These are phyloP conservation scores for Nicotiana benthamiana DNA, from an alignment of 257 asterid genomes.

Conservation along the genomic window DNA sequence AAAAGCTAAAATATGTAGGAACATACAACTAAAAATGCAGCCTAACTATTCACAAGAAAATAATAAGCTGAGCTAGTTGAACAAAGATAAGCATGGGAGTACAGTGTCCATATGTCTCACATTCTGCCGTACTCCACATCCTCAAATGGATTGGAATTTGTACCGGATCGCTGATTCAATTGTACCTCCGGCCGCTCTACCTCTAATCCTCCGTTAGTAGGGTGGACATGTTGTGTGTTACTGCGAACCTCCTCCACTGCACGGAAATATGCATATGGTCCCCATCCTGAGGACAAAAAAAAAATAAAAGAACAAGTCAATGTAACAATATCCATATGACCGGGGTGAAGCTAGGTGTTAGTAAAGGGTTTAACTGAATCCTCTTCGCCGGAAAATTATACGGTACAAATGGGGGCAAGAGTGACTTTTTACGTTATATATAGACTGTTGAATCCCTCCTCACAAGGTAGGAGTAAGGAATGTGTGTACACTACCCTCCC, in stretches of 20 bases:
- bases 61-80: not conserved
- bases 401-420: no score
- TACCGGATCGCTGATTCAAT: not conserved
- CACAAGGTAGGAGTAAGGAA: no score
- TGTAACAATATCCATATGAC: no score
- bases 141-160: not conserved
- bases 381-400: no score
- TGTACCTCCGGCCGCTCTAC: slow-evolving; percentile 10
- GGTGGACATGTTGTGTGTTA: slow-evolving; percentile 6
- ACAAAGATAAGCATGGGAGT: not conserved
- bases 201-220: slow-evolving; percentile 13
- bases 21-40: not conserved
- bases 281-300: slow-evolving; percentile 49
- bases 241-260: slow-evolving; percentile 58
- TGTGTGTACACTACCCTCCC: no score
- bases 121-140: slow-evolving; percentile 27
- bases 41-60: slow-evolving; percentile 3
- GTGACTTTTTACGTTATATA: no score
- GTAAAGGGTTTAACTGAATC: no score
- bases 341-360: no score
- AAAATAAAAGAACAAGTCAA: not conserved
- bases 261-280: slow-evolving; percentile 66
- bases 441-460: no score
- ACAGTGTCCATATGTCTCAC: not conserved
- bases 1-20: not conserved